Percentiles rank a stretch among this genome's conserved stretches.
These are phyloP conservation scores for Trypanosoma platydactyli DNA, from an alignment of 208 protist species.

Conservation along the genomic window DNA sequence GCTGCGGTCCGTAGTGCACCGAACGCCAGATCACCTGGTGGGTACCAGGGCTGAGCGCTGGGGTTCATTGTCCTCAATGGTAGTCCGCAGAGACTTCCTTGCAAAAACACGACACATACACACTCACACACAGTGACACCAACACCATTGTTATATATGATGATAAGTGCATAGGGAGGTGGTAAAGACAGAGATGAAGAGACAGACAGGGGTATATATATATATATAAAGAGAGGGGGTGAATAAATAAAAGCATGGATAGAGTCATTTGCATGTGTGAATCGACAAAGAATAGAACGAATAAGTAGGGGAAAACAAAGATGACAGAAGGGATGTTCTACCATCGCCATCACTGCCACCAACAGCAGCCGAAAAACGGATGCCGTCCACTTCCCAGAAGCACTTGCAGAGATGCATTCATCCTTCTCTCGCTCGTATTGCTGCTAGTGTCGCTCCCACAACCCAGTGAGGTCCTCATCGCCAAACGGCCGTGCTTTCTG, in stretches of 20 bases:
- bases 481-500: constrained; percentile 72
- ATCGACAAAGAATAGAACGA: constrained; percentile 9
- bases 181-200: constrained; percentile 11
- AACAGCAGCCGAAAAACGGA: neutral
- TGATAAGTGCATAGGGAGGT: too few species aligned
- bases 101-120: constrained; percentile 8
- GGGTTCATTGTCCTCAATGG: constrained; percentile 36
- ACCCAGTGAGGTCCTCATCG: constrained; percentile 63
- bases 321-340: neutral
- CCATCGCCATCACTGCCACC: neutral
- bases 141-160: too few species aligned
- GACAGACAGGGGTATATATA: constrained; percentile 6
- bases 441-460: constrained; percentile 57
- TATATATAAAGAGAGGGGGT: too few species aligned
- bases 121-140: constrained; percentile 3
- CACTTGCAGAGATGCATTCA: neutral
- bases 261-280: neutral
- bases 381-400: neutral
- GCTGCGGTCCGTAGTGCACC: neutral
- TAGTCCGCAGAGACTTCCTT: constrained; percentile 14
- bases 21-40: constrained; percentile 12
- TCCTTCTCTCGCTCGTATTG: neutral
- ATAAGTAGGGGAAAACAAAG: constrained; percentile 14
- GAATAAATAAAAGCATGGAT: constrained; percentile 18
- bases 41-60: constrained; percentile 38